Evolutionary conservation across 163 green algal species (phyloP).

Genomic region (Prototheca wickerhamii): DNA sequence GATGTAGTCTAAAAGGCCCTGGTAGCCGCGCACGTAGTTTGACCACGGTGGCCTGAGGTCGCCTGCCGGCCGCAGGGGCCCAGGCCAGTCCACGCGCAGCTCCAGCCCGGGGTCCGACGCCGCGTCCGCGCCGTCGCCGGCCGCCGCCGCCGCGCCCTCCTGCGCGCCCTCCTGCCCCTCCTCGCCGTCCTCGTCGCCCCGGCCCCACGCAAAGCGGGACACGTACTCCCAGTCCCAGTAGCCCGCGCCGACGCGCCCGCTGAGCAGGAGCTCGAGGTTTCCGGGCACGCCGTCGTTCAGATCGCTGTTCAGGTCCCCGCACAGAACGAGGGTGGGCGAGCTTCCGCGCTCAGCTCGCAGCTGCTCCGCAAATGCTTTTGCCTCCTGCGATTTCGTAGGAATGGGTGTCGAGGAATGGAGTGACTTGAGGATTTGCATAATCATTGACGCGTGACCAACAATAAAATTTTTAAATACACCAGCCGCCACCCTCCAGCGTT

Average conservation of each 20-base stretch:
- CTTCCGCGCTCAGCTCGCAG: slow-evolving; percentile 7
- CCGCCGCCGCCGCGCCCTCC: not conserved
- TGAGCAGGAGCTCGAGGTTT: slow-evolving; percentile 67
- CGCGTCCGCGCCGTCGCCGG: not conserved
- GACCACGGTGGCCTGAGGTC: slow-evolving; percentile 37
- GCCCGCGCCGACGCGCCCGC: slow-evolving; percentile 45
- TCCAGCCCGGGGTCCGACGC: too few relatives aligned
- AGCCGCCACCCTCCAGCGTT: slow-evolving; percentile 3
- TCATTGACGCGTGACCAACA: too few relatives aligned
- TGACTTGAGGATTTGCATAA: too few relatives aligned
- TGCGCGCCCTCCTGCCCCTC: not conserved
- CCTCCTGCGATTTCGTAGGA: too few relatives aligned
- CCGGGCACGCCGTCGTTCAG: slow-evolving; percentile 76
- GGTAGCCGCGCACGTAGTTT: slow-evolving; percentile 79
- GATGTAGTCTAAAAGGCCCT: slow-evolving; percentile 80
- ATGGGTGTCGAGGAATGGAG: too few relatives aligned
- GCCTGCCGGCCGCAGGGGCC: slow-evolving; percentile 41
- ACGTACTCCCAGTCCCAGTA: slow-evolving; percentile 78
- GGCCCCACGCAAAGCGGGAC: slow-evolving; percentile 45
- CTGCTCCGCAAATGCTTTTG: slow-evolving; percentile 29
- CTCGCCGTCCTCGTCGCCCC: slow-evolving; percentile 18
- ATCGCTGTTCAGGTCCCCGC: slow-evolving; percentile 80
- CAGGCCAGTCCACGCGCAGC: not conserved
- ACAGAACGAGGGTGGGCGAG: slow-evolving; percentile 57
- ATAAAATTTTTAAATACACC: too few relatives aligned